Base-by-base conservation (phyloP, 257 asterid genomes). In the Solanum sitiens region DNA sequence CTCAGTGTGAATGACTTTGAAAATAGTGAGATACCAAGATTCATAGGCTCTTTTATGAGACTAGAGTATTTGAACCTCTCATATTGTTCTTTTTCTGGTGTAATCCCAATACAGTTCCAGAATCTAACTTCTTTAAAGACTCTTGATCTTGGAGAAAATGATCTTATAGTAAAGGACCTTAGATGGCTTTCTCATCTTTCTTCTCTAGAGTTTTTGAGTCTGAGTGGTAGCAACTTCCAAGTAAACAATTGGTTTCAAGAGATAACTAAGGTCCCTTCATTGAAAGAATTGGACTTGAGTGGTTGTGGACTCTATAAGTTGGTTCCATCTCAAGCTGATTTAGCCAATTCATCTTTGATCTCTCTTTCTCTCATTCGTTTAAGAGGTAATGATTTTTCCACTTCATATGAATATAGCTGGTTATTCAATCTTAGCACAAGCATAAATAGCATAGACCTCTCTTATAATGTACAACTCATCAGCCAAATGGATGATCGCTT, bases 41-140 rank as follows among this genome's bases (percentile, higher is more conserved):
- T 82, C 83, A 56, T 90, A 15, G 68, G 85, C 14, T 89, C 87
- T 1, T 23, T 89, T 20, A 32, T 71, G 21, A 53, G 67, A 4
- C 30, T 89, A 6, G 72, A 76, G 13, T 63, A 88, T 18, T 12
- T 91, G 86, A 8, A 33, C 50, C 89, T 91, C 25, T 1, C 3
- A 2, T 7, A 21, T 35, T 59, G 23, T 5, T 11, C 2, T 13
- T 87, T 89, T n/a, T 23, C 53, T 18, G 91, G 93, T n/a, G 63
- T 5, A 16, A 25, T 91, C 32, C 92, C 91, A 61, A 72, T 76
- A 47, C 92, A 80, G 37, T 13, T 90, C 4, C 85, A 71, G 15
- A 86, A 73, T 71, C 30, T 68, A 25, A n/a, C 88, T 33, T 23
- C 23, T 32, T 47, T 47, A 8, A 47, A 11, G 35, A 25, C 11